These are phyloP conservation scores for Neurospora sp. DNA, from an alignment of 495 filamentous ascomycete genomes.

Conservation along the genomic window DNA sequence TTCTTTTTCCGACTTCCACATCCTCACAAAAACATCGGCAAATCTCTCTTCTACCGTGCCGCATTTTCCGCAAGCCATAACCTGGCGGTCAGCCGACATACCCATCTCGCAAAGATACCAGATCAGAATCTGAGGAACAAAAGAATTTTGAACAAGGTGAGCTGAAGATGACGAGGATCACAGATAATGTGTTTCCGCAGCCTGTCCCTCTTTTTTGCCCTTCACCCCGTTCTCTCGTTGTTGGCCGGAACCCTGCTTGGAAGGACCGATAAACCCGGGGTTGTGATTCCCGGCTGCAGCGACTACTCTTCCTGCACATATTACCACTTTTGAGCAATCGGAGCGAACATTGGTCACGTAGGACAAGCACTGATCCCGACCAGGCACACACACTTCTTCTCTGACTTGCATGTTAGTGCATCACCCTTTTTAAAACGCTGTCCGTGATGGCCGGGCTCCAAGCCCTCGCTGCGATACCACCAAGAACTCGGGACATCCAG, in stretches of 20 bases:
- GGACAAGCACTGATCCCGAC: conserved; percentile 16
- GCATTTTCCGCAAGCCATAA: background rate
- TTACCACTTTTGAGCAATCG: conserved; percentile 11
- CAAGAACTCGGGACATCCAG: conserved; percentile 3
- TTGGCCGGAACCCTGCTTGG: background rate
- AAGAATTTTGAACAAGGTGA: background rate
- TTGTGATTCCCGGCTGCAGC: conserved; percentile 9
- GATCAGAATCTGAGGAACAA: background rate
- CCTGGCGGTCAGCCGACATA: background rate
- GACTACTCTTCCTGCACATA: conserved; percentile 3
- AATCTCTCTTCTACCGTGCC: background rate
- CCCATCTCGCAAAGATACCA: background rate
- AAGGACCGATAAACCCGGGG: conserved; percentile 4
- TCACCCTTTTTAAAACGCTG: background rate
- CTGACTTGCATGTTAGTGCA: conserved; percentile 14
- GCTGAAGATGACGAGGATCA: background rate
- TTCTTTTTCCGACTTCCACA: background rate
- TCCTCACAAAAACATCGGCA: background rate
- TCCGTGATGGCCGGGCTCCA: conserved; percentile 1
- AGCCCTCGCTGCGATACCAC: conserved; percentile 3
- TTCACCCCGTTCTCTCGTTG: background rate
- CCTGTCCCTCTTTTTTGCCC: background rate
- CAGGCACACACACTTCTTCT: conserved; percentile 7
- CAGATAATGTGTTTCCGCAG: background rate
- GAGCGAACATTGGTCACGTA: conserved; percentile 9